phyloP scores from a whole-genome alignment of 495 filamentous ascomycete genomes.

The Annulohypoxylon moriforme region DNA sequence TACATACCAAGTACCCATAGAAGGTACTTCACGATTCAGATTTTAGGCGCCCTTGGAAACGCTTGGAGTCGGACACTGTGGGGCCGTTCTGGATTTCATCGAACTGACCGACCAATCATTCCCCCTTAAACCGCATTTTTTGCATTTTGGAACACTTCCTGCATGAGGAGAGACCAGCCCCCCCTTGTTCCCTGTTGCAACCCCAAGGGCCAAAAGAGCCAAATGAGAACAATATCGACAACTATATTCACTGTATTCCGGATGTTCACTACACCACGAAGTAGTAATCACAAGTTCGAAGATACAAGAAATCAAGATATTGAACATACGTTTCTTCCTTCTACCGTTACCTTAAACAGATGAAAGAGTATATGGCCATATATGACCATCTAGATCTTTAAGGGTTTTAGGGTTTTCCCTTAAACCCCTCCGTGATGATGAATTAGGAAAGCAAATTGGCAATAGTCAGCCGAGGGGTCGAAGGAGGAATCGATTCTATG shows the following conservation, averaged over 20 bases:
- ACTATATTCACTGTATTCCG: constrained; percentile 21
- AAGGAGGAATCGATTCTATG: constrained; percentile 26
- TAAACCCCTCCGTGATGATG: background rate
- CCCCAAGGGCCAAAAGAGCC: constrained; percentile 28
- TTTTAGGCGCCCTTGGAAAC: constrained; percentile 60
- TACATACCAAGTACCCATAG: constrained; percentile 8
- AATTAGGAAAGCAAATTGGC: constrained; percentile 10
- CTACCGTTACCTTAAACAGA: constrained; percentile 2
- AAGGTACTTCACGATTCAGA: constrained; percentile 27
- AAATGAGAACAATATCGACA: constrained; percentile 9
- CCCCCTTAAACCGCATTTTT: constrained; percentile 28
- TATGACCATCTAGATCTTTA: background rate
- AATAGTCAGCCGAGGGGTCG: constrained; percentile 21
- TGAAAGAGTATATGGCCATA: constrained; percentile 7
- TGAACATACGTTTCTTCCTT: constrained; percentile 17
- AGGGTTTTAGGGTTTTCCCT: background rate
- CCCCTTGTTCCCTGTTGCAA: constrained; percentile 49
- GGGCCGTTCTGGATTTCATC: constrained; percentile 36
- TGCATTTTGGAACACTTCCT: constrained; percentile 54
- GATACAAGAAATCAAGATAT: background rate
- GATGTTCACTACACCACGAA: constrained; percentile 13
- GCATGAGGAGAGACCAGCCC: constrained; percentile 53
- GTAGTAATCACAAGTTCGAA: constrained; percentile 29
- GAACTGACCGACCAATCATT: constrained; percentile 52
- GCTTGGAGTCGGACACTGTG: constrained; percentile 52